These are phyloP conservation scores for Anacardium occidentale DNA, from an alignment of 345 rosid species.

Conservation along the genomic window DNA sequence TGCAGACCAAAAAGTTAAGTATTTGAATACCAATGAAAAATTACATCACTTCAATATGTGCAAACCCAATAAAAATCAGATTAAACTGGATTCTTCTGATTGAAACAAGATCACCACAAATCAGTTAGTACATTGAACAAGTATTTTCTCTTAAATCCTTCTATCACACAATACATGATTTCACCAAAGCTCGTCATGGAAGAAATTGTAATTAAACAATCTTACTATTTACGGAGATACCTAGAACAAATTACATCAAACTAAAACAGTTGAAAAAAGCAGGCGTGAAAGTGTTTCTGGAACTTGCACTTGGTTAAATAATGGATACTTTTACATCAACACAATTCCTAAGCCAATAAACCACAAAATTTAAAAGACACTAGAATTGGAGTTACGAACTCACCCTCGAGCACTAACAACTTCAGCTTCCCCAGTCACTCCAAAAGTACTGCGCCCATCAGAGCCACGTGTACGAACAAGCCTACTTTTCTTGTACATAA, in stretches of 20 bases:
- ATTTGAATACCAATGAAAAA: not conserved
- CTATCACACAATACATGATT: not conserved
- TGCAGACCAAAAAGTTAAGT: not conserved
- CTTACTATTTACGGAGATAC: not conserved
- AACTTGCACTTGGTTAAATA: not conserved
- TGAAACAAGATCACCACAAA: not conserved
- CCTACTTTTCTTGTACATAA: constrained; percentile 84
- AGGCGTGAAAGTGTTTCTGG: not conserved
- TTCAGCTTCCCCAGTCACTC: constrained; percentile 84
- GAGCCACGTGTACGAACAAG: constrained; percentile 83
- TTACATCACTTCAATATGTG: not conserved
- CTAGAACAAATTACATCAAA: constrained; percentile 4
- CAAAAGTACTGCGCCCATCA: constrained; percentile 73
- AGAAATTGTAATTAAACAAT: not conserved
- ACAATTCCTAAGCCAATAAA: constrained; percentile 4
- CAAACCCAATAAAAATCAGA: not conserved
- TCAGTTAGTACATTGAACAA: not conserved
- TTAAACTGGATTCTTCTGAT: not conserved
- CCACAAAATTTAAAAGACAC: not conserved
- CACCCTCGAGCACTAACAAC: constrained; percentile 99
- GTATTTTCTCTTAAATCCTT: not conserved
- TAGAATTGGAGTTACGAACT: constrained; percentile 25
- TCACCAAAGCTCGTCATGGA: not conserved
- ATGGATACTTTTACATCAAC: not conserved
- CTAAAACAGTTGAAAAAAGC: not conserved